Base-by-base conservation (phyloP, 805 yeast species). In the Alloascoidea hylecoeti region DNA sequence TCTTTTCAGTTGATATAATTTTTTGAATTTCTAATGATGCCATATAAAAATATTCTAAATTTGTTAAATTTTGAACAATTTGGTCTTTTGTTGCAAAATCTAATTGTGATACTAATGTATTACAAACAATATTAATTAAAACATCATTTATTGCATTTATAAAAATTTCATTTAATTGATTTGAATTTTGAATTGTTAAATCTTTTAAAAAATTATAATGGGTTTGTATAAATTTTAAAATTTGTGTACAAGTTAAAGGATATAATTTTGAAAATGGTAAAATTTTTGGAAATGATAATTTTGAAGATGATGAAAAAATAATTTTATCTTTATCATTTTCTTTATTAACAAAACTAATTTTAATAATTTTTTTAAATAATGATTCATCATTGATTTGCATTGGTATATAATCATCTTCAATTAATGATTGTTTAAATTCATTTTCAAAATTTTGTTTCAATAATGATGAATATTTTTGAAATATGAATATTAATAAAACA, bases 211-310 rank as follows among this genome's bases (percentile, higher is more conserved):
- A 92, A 15, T 63, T 59, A n/a, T 72, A 63, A 38, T 83, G 67
- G 41, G 74, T 74, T 17, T 70, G 66, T 15, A 88, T 67, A 32
- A 81, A 73, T n/a, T 74, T 68, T 39, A 84, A 67, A 15, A 83
- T 56, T 30, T 82, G 76, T 16, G 84, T 72, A 56, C 96, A 89
- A 19, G 85, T 74, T 59, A 85, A 78, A 17, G 94, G 88, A 49
- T 85, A 88, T 42, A 85, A 75, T 40, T 82, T 80, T 38, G 95
- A 83, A 51, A 89, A 92, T 13, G 97, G 96, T 38, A 89, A 58
- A 0, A 78, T 72, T 43, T 74, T 65, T 2, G 84, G 79, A 41
- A 71, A 72, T 4, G 51, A n/a, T 23, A 9, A 9, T 9, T 9
- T 9, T 23, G 9, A 9, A 9, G 30, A 23, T 9, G 30, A n/a